These are phyloP conservation scores for Emmonsia crescens DNA, from an alignment of 2,329 filamentous ascomycete species.

Conservation along the genomic window DNA sequence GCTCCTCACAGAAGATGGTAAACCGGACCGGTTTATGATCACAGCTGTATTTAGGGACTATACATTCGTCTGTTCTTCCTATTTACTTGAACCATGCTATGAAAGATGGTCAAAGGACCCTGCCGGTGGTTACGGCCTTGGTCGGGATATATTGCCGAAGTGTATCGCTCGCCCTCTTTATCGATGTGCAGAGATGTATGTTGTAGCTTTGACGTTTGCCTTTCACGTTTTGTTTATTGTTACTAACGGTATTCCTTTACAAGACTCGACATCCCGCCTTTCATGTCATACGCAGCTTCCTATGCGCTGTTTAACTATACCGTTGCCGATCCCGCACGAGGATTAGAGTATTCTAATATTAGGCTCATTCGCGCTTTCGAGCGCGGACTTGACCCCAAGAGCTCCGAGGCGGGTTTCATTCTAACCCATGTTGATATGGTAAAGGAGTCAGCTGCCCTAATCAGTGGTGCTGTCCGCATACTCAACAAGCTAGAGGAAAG, in stretches of 20 bases:
- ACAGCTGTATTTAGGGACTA: slow-evolving; percentile 88
- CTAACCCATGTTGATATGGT: slow-evolving; percentile 95
- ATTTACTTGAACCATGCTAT: slow-evolving; percentile 85
- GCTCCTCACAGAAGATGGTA: slow-evolving; percentile 40
- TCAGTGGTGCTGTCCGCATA: slow-evolving; percentile 59
- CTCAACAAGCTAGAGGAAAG: slow-evolving; percentile 46
- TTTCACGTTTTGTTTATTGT: slow-evolving; percentile 12
- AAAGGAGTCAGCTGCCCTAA: slow-evolving; percentile 65
- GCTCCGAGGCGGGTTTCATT: slow-evolving; percentile 92
- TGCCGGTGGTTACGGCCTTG: slow-evolving; percentile 67
- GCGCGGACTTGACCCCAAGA: slow-evolving; percentile 71
- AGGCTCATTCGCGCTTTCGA: slow-evolving; percentile 87
- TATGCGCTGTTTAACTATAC: slow-evolving; percentile 55
- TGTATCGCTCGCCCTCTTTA: slow-evolving; percentile 73
- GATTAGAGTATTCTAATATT: slow-evolving; percentile 51
- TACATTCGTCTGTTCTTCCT: slow-evolving; percentile 79
- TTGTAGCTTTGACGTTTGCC: slow-evolving; percentile 17
- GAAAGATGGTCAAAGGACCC: slow-evolving; percentile 48
- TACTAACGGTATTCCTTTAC: slow-evolving; percentile 5
- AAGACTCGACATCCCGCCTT: slow-evolving; percentile 68
- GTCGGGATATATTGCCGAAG: slow-evolving; percentile 59
- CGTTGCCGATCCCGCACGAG: slow-evolving; percentile 44
- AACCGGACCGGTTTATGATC: slow-evolving; percentile 63
- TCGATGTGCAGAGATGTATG: slow-evolving; percentile 74
- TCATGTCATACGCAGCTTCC: slow-evolving; percentile 70